Percentiles rank a stretch among this genome's conserved stretches.
phyloP scores from a whole-genome alignment of 257 asterid species.

The Solanum infundibuliforme region DNA sequence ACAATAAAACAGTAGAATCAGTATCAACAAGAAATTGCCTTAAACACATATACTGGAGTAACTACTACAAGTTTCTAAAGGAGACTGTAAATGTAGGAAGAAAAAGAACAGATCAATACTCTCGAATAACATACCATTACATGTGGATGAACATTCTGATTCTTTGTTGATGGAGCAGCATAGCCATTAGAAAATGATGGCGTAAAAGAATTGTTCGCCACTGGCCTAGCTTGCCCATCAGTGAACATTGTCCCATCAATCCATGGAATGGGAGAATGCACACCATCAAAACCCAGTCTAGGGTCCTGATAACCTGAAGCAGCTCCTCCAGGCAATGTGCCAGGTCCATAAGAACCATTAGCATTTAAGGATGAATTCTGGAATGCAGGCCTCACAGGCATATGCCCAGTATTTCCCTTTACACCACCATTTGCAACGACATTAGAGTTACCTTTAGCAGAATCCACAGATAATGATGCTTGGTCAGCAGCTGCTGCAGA shows the following conservation, averaged over 20 bases:
- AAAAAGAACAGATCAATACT: background rate
- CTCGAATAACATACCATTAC: conserved; percentile 24
- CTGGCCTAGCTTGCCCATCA: conserved; percentile 48
- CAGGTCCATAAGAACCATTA: conserved; percentile 39
- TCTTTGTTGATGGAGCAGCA: conserved; percentile 30
- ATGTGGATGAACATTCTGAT: conserved; percentile 38
- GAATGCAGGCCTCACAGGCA: conserved; percentile 13
- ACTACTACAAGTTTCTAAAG: background rate
- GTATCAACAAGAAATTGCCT: background rate
- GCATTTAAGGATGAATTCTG: conserved; percentile 31
- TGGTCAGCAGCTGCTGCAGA: conserved; percentile 40
- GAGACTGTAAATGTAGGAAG: background rate
- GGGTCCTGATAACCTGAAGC: conserved; percentile 55
- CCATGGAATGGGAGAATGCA: conserved; percentile 55
- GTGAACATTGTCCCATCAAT: conserved; percentile 39
- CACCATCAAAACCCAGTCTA: conserved; percentile 46
- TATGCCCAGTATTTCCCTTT: conserved; percentile 36
- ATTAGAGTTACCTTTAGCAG: conserved; percentile 44
- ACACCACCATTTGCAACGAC: conserved; percentile 34
- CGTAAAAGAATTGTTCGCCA: conserved; percentile 28
- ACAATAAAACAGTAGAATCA: background rate
- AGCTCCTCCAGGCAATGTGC: conserved; percentile 42
- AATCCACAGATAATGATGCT: conserved; percentile 37
- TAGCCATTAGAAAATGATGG: conserved; percentile 32
- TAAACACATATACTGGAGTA: background rate